Evolutionary conservation across 1,284 basidiomycete genomes (phyloP), one percentile per base, ranked within the genome.

Genomic region (Abortiporus biennis): DNA sequence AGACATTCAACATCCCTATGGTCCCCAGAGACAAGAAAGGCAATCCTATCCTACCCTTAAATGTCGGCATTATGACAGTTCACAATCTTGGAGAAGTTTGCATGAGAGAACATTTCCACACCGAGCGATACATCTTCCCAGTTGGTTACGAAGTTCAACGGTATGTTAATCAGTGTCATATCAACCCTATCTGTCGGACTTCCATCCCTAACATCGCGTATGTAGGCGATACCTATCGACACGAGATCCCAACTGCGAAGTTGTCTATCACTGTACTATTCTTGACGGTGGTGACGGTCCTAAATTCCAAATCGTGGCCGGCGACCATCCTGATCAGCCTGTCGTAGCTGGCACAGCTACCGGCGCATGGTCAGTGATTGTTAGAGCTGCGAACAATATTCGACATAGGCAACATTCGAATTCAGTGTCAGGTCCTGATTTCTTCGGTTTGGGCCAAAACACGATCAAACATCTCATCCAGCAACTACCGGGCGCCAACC

Each of bases 401-500:
- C 75, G 85, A 38, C 80, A 84, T 55, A 71, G 84, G 17, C 81
- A 85, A 49, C 86, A 88, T 54, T 84, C 80, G 32, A 89, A 89
- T 58, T 85, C 82, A 6, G 85, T 89, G 11, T 89, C 86, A 2
- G 86, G 85, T 0, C 86, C 85, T 8, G 86, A 89, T 62, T 88
- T 89, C 59, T 89, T 86, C 55, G 87, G 87, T 5, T 67, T 90
- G 8, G 82, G 83, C 3, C 83, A 88, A 61, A 88, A 88, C 55
- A 83, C 83, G 6, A 87, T 90, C 66, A 89, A 89, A 62, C 83
- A 86, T 54, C 71, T 90, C 37, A 85, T 90, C 19, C 86, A 90
- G 59, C 80, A 87, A 59, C 67, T 90, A 21, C 77, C 79, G 2
- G 75, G 76, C 43, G 80, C 87, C 11, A 73, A 81, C 57, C 67